Evolutionary conservation across 2,329 filamentous ascomycete genomes (phyloP).

Genomic region (Venturia effusa): DNA sequence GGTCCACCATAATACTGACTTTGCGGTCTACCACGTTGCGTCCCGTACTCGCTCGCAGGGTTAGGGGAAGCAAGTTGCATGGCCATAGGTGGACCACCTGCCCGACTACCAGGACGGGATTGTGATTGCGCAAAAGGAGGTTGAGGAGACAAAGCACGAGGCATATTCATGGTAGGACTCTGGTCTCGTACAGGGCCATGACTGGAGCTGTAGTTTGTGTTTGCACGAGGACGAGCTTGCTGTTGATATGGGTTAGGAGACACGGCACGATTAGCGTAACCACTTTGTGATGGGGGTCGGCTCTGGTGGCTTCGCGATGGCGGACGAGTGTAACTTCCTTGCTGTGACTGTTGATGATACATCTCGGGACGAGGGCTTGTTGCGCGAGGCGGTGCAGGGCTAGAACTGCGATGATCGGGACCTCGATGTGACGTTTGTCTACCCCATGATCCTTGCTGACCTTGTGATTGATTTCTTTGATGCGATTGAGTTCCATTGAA

Average conservation of each 20-base stretch:
- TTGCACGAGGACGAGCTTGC: constrained; percentile 21
- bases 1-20: constrained; percentile 32
- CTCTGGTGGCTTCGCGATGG: neutral
- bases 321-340: constrained; percentile 8
- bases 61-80: constrained; percentile 32
- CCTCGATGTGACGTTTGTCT: constrained; percentile 27
- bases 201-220: constrained; percentile 16
- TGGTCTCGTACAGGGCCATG: constrained; percentile 25
- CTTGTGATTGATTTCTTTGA: constrained; percentile 28
- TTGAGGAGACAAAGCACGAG: constrained; percentile 40
- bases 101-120: constrained; percentile 36
- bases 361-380: constrained; percentile 47
- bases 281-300: constrained; percentile 1
- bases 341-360: constrained; percentile 36
- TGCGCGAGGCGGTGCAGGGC: constrained; percentile 55
- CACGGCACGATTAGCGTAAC: constrained; percentile 13
- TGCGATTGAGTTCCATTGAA: constrained; percentile 38
- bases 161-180: constrained; percentile 10
- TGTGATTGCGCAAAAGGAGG: constrained; percentile 35
- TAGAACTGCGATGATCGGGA: constrained; percentile 27
- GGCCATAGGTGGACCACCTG: constrained; percentile 29
- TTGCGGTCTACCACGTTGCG: constrained; percentile 30
- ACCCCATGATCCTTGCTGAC: constrained; percentile 20
- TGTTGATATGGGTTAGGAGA: constrained; percentile 54
- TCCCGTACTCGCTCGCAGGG: constrained; percentile 26